A percentile compares a stretch with the other conserved stretches of the same genome.
Evolutionary conservation across 106 monocot genomes (phyloP).

Genomic region (Platanthera zijinensis): DNA sequence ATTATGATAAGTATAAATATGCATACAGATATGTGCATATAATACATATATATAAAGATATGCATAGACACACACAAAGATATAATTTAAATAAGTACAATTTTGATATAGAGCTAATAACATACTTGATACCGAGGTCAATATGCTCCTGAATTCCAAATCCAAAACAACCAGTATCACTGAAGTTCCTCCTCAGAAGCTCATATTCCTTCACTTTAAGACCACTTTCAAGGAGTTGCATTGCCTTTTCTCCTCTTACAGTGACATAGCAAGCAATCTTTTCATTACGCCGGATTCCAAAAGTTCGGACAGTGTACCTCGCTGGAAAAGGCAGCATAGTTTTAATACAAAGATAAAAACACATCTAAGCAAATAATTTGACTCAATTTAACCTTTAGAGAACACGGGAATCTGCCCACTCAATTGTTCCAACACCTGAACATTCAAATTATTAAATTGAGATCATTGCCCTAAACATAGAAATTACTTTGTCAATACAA

Average conservation of each 20-base stretch:
- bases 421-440: conserved; percentile 44
- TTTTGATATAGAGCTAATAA: no score
- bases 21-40: no score
- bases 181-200: conserved; percentile 49
- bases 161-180: conserved; percentile 62
- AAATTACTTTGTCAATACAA: no score
- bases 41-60: no score
- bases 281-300: conserved; percentile 54
- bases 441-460: no score
- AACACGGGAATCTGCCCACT: conserved; percentile 45
- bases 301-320: conserved; percentile 50
- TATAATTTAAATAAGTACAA: no score
- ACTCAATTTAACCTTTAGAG: conserved; percentile 34
- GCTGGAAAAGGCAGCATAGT: conserved; percentile 13
- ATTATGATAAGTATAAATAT: no score
- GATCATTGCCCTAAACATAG: no score
- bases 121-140: conserved; percentile 45
- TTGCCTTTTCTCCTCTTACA: conserved; percentile 56
- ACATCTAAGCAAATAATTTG: background rate
- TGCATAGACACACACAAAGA: no score
- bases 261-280: conserved; percentile 63
- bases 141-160: conserved; percentile 78
- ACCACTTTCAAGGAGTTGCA: conserved; percentile 57
- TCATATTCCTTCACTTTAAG: conserved; percentile 62
- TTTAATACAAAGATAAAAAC: background rate